These are phyloP conservation scores for Fusarium avenaceum DNA, from an alignment of 2,329 filamentous ascomycete species.

Conservation along the genomic window DNA sequence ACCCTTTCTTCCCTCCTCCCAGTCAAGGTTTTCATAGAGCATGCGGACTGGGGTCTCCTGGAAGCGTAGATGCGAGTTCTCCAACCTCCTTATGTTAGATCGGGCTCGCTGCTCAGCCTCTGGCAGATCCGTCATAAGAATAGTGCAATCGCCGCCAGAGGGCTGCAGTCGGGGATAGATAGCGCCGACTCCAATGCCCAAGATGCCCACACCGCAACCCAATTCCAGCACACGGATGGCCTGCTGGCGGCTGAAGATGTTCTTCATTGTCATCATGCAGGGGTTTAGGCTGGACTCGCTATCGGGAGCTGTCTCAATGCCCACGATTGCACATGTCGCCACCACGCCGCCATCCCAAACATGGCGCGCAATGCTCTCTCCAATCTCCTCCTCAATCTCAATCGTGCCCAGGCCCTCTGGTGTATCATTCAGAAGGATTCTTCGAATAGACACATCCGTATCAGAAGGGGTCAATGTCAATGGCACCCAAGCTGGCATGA, in stretches of 20 bases:
- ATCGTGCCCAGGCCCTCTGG: constrained; percentile 49
- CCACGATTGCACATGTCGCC: constrained; percentile 54
- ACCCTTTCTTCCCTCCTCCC: constrained; percentile 65
- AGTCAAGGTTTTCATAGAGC: constrained; percentile 69
- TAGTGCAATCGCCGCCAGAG: constrained; percentile 46
- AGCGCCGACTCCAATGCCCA: constrained; percentile 64
- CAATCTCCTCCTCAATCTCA: constrained; percentile 68
- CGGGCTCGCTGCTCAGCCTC: constrained; percentile 65
- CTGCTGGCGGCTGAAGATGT: constrained; percentile 46
- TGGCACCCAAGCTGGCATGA: constrained; percentile 60
- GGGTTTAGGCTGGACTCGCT: constrained; percentile 45
- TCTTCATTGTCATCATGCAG: constrained; percentile 52
- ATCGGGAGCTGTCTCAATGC: constrained; percentile 47
- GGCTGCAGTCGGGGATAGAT: constrained; percentile 48
- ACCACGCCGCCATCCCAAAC: constrained; percentile 71
- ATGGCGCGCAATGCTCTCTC: constrained; percentile 71
- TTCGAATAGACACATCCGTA: constrained; percentile 49
- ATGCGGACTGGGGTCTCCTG: constrained; percentile 48
- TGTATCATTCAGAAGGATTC: constrained; percentile 48
- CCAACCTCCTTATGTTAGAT: constrained; percentile 60
- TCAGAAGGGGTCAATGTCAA: constrained; percentile 48
- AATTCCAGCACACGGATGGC: constrained; percentile 65
- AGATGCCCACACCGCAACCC: constrained; percentile 68
- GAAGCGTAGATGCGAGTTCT: constrained; percentile 29
- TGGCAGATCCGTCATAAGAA: constrained; percentile 68